Evolutionary conservation across 1,284 basidiomycete genomes (phyloP), one percentile per base, ranked within the genome.

Genomic region (Hypsizygus ulmarius): DNA sequence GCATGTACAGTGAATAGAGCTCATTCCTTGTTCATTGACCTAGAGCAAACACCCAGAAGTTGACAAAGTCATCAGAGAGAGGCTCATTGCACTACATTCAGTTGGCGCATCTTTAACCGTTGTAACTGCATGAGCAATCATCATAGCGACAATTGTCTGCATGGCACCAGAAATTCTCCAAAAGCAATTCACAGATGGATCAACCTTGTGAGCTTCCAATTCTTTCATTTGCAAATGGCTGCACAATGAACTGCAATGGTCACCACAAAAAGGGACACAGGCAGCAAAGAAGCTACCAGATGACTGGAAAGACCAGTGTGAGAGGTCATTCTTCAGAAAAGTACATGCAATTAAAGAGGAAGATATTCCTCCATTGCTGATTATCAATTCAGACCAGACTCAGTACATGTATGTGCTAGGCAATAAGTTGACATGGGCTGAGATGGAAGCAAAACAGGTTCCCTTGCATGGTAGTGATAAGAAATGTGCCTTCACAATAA

Each of bases 381-480:
- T 45, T n/a, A 61, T 71, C 32, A 73, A 74, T 47, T 63, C 63
- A 0, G 70, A 75, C 50, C 72, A 75, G 50, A 71, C 68, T 3
- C 57, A 66, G 29, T 45, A 66, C 4, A 21, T 65, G 0, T 66
- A 60, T 35, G 55, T 57, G 1, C 64, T 61, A 5, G 59, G 62
- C 5, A 47, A 55, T 11, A 53, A 57, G 25, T 43, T 61, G 45
- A 71, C 64, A 7, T 72, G 57, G 51, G 55, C 61, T 3, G 32
- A 52, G 36, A 59, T 38, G 11, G 67, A 64, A 2, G 38, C 61
- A 3, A 64, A 64, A 9, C 64, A 69, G 38, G 64, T 69, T 14
- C 54, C 61, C 14, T 52, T 64, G 47, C 35, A 55, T 3, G 57
- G 52, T 0, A 59, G 58, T 7, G 59, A 68, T 19, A 57, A 68